Evolutionary conservation across 164 flowering plant species (phyloP).

Genomic region (Piper longum): DNA sequence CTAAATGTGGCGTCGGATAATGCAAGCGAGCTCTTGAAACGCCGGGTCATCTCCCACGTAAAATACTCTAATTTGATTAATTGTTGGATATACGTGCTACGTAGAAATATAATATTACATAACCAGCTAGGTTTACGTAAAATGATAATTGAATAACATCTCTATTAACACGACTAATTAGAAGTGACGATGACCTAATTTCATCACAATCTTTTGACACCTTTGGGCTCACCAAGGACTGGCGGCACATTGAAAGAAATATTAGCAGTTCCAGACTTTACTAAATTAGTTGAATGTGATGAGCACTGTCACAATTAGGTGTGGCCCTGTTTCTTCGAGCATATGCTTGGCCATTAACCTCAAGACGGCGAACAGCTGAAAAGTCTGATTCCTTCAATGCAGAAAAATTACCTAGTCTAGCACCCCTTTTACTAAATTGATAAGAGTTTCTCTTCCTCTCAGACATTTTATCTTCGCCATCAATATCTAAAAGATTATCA

Average conservation of each 20-base stretch:
- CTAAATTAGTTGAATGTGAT: constrained; percentile 34
- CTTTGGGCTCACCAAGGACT: constrained; percentile 37
- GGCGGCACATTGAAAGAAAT: constrained; percentile 27
- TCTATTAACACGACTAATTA: too few relatives aligned
- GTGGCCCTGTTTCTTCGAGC: constrained; percentile 72
- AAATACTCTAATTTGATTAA: background rate
- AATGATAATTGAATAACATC: too few relatives aligned
- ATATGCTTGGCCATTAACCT: constrained; percentile 46
- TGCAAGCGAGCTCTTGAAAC: too few relatives aligned
- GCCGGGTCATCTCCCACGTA: too few relatives aligned
- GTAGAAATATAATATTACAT: background rate
- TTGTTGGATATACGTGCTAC: background rate
- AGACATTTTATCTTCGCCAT: constrained; percentile 50
- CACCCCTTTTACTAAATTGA: constrained; percentile 28
- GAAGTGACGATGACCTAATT: too few relatives aligned
- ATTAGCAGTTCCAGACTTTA: constrained; percentile 34
- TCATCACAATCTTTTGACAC: constrained; percentile 22
- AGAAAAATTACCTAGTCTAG: constrained; percentile 41
- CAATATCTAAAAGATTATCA: constrained; percentile 78
- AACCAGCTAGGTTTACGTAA: too few relatives aligned
- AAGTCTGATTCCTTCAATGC: constrained; percentile 63
- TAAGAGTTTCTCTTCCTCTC: constrained; percentile 30
- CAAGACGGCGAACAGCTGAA: constrained; percentile 42
- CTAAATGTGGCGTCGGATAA: too few relatives aligned
- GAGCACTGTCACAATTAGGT: constrained; percentile 49